Evolutionary conservation across 257 asterid genomes (phyloP), one percentile per base, ranked within the genome.

Genomic region (Scutellaria barbata): DNA sequence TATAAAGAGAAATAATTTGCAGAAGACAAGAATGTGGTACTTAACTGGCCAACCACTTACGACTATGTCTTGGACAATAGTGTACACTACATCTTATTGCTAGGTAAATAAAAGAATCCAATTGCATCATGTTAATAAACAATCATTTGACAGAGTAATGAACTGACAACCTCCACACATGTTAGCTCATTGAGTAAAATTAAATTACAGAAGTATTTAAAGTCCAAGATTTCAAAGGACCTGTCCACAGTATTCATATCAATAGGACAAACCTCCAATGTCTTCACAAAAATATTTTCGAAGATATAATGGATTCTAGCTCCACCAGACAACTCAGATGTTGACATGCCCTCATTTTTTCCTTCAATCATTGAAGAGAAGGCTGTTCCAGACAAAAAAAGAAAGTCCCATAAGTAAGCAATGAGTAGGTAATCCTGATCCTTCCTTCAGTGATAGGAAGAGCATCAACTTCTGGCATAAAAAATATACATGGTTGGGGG

Each of bases 251-350:
- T 35, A 72, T 46, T 63, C 61, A 46, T 61, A 73, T 39, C 67
- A 79, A 79, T 20, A 72, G 60, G 22, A 82, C 83, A 69, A 73
- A 92, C 99, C 99, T 92, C 98, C 88, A 92, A 80, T 81, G 90
- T 76, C 85, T 86, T 92, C 53, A 92, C 99, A 79, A 83, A 95
- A 55, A 95, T 95, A 71, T 81, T 82, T 81, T 92, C 98, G 76
- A 95, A 95, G 68, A 95, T 95, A 83, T 89, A 89, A 87, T 92
- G 99, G 69, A 95, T 88, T 83, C 99, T 85, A 68, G 99, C 97
- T 71, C 99, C 99, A 68, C 99, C 99, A 79, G 95, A 89, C 70
- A 95, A 82, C 87, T 95, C 98, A 46, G 87, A 73, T 30, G 99
- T 95, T 73, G 94, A 88, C 97, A 92, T 87, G 72, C 87, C 99